Evolutionary conservation across 2,329 filamentous ascomycete species (phyloP).

Genomic region (Trichoderma sp.): DNA sequence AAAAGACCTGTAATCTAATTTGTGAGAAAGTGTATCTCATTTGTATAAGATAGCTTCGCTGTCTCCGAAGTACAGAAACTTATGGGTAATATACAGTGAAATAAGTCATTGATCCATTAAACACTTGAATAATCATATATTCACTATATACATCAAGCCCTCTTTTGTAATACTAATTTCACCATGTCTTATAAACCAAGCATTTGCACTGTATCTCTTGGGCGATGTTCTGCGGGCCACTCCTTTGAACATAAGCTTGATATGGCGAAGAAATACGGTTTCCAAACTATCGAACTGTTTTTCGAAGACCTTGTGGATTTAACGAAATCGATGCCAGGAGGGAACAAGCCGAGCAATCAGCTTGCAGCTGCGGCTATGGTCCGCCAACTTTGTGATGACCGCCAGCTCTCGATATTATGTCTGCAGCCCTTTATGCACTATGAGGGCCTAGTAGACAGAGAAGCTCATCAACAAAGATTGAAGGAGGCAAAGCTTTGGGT

Average conservation of each 20-base stretch:
- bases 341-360: slow-evolving; percentile 45
- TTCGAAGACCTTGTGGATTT: slow-evolving; percentile 72
- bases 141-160: background rate
- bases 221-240: slow-evolving; percentile 69
- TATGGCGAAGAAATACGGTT: slow-evolving; percentile 64
- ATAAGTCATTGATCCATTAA: background rate
- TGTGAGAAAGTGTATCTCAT: background rate
- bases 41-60: background rate
- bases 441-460: slow-evolving; percentile 69
- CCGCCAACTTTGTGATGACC: slow-evolving; percentile 56
- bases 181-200: slow-evolving; percentile 49
- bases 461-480: slow-evolving; percentile 58
- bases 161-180: background rate
- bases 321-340: slow-evolving; percentile 49
- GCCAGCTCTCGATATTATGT: slow-evolving; percentile 59
- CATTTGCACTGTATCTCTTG: slow-evolving; percentile 77
- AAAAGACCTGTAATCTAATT: background rate
- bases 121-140: background rate
- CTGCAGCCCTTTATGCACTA: slow-evolving; percentile 79
- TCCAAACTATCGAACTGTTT: slow-evolving; percentile 74
- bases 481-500: slow-evolving; percentile 71
- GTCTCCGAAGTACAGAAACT: background rate
- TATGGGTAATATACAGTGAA: background rate
- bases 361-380: slow-evolving; percentile 61
- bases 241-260: slow-evolving; percentile 66